Evolutionary conservation across 2,329 filamentous ascomycete genomes (phyloP), one percentile per base, ranked within the genome.

Genomic region (Pezicula rhizophila): DNA sequence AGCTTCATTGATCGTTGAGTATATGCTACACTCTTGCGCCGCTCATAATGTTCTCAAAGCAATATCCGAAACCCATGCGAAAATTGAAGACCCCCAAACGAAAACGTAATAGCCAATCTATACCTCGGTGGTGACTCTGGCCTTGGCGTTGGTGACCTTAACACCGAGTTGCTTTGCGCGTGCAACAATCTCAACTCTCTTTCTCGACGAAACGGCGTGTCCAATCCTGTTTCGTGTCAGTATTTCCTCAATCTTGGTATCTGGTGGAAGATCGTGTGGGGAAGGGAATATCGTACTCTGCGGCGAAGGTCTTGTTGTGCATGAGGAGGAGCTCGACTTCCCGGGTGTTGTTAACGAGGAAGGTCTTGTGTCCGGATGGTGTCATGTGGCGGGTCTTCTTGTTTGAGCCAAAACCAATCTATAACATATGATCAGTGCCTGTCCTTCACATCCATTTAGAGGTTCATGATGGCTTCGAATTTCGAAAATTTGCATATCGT

Each of bases 71-170:
- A 31, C 57, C 62, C 58, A 60, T 61, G 59, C 60, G 60, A 23
- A 48, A 35, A 26, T 33, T 45, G 28, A 64, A 54, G 54, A 52
- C 45, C 57, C 58, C 57, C 63, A 62, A 63, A 49, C 49, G 54
- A 59, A 60, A 59, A 52, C 51, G 46, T 39, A 37, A 45, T 48
- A 54, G 60, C 33, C 52, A 42, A 43, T 51, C 81, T 83, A 87
- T 68, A 85, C 79, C 84, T 99, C 93, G 66, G 90, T 96, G 67
- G 92, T 96, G 74, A 99, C 87, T 83, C 92, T 95, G 70, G 91
- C 93, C 88, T 96, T 96, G 77, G 89, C 76, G 83, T 99, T 99
- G 72, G 93, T 99, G 74, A 99, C 92, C 88, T 99, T 99, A 73
- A 99, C 93, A 70, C 91, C 89, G 70, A 99, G 79, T 77, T 95